Conservation (phyloP, 352 stramenopile species). For the Phytophthora pinifolia region DNA sequence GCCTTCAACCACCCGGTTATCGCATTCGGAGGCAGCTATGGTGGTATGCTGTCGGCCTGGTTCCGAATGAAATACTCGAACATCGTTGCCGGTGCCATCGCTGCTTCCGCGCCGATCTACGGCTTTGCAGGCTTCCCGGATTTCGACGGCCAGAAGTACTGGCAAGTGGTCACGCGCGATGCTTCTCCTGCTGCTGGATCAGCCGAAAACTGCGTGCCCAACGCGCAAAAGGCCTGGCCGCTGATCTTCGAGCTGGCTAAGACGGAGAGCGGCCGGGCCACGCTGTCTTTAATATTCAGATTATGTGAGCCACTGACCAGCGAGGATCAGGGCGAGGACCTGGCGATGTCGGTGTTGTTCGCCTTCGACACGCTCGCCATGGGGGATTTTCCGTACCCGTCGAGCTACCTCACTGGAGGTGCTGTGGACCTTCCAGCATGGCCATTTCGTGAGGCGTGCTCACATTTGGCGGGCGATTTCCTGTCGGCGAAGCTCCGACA, state of each 20-base stretch:
- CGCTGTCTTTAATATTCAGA: conserved; percentile 60
- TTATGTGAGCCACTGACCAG: conserved; percentile 62
- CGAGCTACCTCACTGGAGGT: conserved; percentile 90
- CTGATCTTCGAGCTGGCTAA: conserved; percentile 76
- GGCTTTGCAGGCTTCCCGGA: conserved; percentile 73
- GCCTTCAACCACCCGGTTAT: conserved; percentile 87
- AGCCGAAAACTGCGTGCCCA: conserved; percentile 77
- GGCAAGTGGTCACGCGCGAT: conserved; percentile 78
- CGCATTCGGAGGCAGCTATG: conserved; percentile 95
- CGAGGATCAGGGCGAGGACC: conserved; percentile 44
- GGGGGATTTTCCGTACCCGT: conserved; percentile 95
- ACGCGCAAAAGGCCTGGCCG: conserved; percentile 78
- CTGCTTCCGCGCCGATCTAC: conserved; percentile 93
- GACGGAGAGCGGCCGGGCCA: conserved; percentile 48
- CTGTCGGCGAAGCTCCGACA: conserved; percentile 23
- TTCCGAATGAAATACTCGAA: conserved; percentile 96
- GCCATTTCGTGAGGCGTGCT: conserved; percentile 92
- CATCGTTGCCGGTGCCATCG: conserved; percentile 91
- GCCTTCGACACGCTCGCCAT: conserved; percentile 95
- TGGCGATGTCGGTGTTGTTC: conserved; percentile 78
- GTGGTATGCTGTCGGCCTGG: conserved; percentile 95
- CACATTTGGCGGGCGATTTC: conserved; percentile 56
- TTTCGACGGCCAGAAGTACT: conserved; percentile 79
- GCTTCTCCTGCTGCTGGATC: conserved; percentile 71
- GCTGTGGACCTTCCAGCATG: conserved; percentile 82